phyloP scores from a whole-genome alignment of 2,329 filamentous ascomycete genomes.

The Pseudogymnoascus sp. region DNA sequence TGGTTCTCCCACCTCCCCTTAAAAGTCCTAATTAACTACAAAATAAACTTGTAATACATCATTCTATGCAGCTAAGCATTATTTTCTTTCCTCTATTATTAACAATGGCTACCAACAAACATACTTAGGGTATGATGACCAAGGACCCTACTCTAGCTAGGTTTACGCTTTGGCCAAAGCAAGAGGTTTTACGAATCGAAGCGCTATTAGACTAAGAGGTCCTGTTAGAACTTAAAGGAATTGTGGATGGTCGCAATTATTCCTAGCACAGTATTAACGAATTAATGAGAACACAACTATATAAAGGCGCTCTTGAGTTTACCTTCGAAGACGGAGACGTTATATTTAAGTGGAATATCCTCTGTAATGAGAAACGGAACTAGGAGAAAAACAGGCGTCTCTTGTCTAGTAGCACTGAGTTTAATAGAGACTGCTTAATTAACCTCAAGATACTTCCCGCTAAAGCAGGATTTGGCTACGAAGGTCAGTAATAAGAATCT shows the following conservation, averaged over 20 bases:
- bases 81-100: not conserved
- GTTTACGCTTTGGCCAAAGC: conserved; percentile 9
- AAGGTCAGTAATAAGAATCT: conserved; percentile 11
- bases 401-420: conserved; percentile 11
- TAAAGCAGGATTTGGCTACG: conserved; percentile 15
- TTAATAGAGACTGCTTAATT: conserved; percentile 18
- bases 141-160: not conserved
- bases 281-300: conserved; percentile 13
- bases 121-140: not conserved
- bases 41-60: not conserved
- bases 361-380: conserved; percentile 16
- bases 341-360: conserved; percentile 18
- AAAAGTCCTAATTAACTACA: not conserved
- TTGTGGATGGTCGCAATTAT: conserved; percentile 16
- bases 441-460: conserved; percentile 18
- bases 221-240: conserved; percentile 13
- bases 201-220: conserved; percentile 14
- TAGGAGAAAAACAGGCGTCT: conserved; percentile 15
- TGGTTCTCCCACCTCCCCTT: not conserved
- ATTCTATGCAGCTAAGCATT: not conserved
- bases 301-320: conserved; percentile 16
- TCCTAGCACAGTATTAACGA: conserved; percentile 17
- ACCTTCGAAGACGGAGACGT: conserved; percentile 14
- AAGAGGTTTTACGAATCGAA: conserved; percentile 15
- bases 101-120: not conserved